Conservation (phyloP, 176 grass and related monocot genomes). For the Carex pumila region DNA sequence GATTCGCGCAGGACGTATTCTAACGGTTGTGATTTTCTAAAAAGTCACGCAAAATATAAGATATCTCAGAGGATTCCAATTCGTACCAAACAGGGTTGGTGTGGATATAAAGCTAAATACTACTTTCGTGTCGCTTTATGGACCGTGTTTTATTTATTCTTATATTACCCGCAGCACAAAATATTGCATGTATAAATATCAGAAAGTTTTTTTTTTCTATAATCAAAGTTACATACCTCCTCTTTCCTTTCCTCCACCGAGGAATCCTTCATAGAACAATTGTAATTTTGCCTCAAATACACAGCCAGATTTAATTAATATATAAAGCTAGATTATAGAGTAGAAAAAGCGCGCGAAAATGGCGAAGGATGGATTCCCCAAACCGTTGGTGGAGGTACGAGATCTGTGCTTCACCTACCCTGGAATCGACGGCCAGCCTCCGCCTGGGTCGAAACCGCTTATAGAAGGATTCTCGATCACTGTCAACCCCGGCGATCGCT, state of each 20-base stretch:
- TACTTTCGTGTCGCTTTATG: background rate
- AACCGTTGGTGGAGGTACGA: conserved; percentile 54
- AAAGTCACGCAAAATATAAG: too few species aligned
- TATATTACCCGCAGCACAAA: background rate
- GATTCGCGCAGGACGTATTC: too few species aligned
- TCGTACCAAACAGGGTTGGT: background rate
- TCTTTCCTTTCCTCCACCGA: background rate
- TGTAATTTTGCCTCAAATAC: background rate
- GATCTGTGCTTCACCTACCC: conserved; percentile 91
- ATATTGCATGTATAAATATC: background rate
- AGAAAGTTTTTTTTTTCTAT: background rate
- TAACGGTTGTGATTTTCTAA: too few species aligned
- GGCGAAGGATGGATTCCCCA: background rate
- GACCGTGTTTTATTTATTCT: background rate
- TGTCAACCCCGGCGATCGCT: conserved; percentile 54
- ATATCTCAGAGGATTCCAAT: too few species aligned
- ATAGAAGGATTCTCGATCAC: conserved; percentile 75
- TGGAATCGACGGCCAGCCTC: conserved; percentile 77
- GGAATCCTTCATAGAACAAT: background rate
- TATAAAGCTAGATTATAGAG: background rate
- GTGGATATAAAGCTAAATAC: too few species aligned
- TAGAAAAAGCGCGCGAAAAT: background rate
- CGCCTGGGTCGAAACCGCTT: conserved; percentile 63
- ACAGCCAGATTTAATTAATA: background rate
- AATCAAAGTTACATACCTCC: background rate